A percentile compares a stretch with the other conserved stretches of the same genome.
Conservation (phyloP, 2,329 filamentous ascomycete species). For the Colletotrichum lupini region DNA sequence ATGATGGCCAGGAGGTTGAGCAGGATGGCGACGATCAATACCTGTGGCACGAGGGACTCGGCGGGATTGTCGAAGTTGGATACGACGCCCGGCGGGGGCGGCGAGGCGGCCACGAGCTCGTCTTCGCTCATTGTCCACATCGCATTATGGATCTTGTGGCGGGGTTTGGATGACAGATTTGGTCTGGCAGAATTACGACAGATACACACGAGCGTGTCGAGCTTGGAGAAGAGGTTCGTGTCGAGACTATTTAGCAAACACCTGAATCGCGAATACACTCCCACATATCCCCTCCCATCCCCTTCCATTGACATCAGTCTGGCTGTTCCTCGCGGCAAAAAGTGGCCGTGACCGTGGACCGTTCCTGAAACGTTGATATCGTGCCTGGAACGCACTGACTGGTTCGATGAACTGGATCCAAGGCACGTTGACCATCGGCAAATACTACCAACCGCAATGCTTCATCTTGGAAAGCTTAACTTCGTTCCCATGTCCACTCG, state of each 20-base stretch:
- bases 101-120: conserved; percentile 3
- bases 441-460: background rate
- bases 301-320: background rate
- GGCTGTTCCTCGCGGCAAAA: background rate
- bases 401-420: conserved; percentile 8
- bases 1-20: conserved; percentile 28
- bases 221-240: background rate
- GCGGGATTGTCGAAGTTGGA: conserved; percentile 25
- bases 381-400: conserved; percentile 13
- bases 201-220: background rate
- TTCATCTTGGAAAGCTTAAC: conserved; percentile 5
- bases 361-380: conserved; percentile 13
- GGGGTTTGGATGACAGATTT: background rate
- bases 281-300: background rate
- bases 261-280: background rate
- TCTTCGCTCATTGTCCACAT: conserved; percentile 14
- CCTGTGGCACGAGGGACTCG: conserved; percentile 33
- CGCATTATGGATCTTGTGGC: conserved; percentile 13
- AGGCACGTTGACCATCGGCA: conserved; percentile 9
- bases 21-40: conserved; percentile 21
- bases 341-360: background rate
- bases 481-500: background rate
- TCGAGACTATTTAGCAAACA: background rate
- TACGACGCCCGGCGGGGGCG: conserved; percentile 20
- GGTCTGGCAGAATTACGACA: background rate